Percentiles rank a stretch among this genome's conserved stretches.
Conservation (phyloP, 2,329 filamentous ascomycete species). For the Colletotrichum sp. region DNA sequence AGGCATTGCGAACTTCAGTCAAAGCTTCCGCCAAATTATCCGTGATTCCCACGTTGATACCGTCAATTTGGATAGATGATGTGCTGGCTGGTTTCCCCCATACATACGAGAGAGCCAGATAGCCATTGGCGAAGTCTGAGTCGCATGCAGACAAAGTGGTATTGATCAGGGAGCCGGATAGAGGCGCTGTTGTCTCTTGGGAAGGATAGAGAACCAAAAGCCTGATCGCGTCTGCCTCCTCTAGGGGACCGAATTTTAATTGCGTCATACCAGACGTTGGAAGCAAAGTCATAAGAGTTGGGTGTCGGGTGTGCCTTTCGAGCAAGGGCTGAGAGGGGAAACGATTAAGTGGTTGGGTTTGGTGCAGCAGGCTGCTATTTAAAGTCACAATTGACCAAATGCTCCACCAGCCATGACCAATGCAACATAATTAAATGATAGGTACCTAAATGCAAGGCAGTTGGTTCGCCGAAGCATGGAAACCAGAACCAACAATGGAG, state of each 20-base stretch:
- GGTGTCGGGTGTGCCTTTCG: too few relatives aligned
- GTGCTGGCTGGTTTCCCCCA: background rate
- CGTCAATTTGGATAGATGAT: background rate
- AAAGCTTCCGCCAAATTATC: background rate
- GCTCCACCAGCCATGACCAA: too few relatives aligned
- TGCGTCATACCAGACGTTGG: too few relatives aligned
- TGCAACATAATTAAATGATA: too few relatives aligned
- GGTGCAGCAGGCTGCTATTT: too few relatives aligned
- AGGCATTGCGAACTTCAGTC: background rate
- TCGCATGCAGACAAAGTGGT: background rate
- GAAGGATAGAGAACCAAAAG: background rate
- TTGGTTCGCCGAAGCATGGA: too few relatives aligned
- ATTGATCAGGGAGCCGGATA: background rate
- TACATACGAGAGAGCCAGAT: background rate
- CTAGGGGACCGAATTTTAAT: accelerated
- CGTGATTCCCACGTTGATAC: background rate
- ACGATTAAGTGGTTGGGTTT: accelerated
- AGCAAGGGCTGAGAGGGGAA: too few relatives aligned
- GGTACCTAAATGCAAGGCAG: too few relatives aligned
- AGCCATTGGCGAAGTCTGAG: background rate
- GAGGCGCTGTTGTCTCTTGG: background rate
- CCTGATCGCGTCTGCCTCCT: background rate
- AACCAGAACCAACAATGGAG: too few relatives aligned
- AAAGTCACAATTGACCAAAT: too few relatives aligned
- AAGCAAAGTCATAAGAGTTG: too few relatives aligned